Conservation (phyloP, 306 rosid species). For the Psophocarpus tetragonolobus region DNA sequence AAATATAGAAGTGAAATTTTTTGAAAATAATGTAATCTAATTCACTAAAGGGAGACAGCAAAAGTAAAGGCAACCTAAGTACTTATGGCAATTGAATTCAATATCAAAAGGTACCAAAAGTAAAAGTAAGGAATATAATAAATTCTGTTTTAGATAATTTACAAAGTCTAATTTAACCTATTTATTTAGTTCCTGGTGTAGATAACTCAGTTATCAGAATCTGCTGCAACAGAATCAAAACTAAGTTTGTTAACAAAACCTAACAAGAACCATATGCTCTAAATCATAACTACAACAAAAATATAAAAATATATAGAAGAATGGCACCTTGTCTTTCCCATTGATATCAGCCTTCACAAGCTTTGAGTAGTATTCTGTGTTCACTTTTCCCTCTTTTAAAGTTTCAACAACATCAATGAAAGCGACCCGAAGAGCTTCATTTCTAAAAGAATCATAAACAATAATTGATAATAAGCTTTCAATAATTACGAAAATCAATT, state of each 20-base stretch:
- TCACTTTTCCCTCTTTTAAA: constrained; percentile 66
- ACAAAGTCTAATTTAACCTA: too few relatives aligned
- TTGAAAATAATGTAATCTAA: not conserved
- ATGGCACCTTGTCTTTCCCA: constrained; percentile 84
- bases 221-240: not conserved
- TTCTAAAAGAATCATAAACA: constrained; percentile 46
- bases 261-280: not conserved
- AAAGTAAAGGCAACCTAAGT: not conserved
- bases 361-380: constrained; percentile 78
- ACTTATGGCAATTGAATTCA: not conserved
- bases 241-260: not conserved
- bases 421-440: constrained; percentile 97
- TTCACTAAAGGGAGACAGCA: not conserved
- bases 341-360: constrained; percentile 92
- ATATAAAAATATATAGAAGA: constrained; percentile 30
- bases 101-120: not conserved
- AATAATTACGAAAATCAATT: not conserved
- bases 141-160: too few relatives aligned
- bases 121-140: too few relatives aligned
- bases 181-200: not conserved
- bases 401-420: constrained; percentile 87
- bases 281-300: not conserved
- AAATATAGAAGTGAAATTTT: constrained; percentile 5
- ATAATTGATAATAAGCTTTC: constrained; percentile 13
- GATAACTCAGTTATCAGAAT: not conserved